Percentiles rank a stretch among this genome's conserved stretches.
These are phyloP conservation scores for Torrubiellomyces zombiae DNA, from an alignment of 2,329 filamentous ascomycete genomes.

Conservation along the genomic window DNA sequence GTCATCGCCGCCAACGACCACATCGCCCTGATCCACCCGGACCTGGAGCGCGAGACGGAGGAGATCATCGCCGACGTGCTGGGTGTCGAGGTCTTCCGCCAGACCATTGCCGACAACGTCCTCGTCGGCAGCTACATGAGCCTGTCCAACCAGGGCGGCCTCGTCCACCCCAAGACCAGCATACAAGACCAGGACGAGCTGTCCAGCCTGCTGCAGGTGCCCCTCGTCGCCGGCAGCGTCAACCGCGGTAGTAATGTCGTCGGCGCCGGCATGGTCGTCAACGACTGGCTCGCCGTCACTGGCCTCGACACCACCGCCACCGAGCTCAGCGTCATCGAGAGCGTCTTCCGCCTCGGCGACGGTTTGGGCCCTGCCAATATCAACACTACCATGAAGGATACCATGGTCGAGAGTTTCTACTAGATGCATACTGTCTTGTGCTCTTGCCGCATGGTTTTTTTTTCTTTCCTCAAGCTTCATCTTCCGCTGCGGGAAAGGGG, in stretches of 20 bases:
- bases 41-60: constrained; percentile 93
- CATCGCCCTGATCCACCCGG: constrained; percentile 88
- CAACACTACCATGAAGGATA: constrained; percentile 81
- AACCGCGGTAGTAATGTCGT: constrained; percentile 89
- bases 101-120: constrained; percentile 95
- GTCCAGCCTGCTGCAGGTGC: constrained; percentile 81
- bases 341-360: constrained; percentile 87
- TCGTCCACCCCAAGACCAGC: constrained; percentile 92
- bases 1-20: constrained; percentile 96
- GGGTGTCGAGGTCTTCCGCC: constrained; percentile 76
- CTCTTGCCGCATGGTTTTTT: too few relatives aligned
- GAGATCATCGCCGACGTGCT: constrained; percentile 95
- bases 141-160: constrained; percentile 85
- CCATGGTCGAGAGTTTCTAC: constrained; percentile 98
- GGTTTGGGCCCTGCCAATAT: constrained; percentile 63
- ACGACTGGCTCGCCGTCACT: constrained; percentile 93
- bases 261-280: constrained; percentile 45
- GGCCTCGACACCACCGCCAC: constrained; percentile 93
- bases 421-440: too few relatives aligned
- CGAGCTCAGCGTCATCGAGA: constrained; percentile 90
- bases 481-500: too few relatives aligned
- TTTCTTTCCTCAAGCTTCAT: constrained; percentile 5
- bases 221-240: constrained; percentile 82
- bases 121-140: constrained; percentile 95
- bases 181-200: constrained; percentile 98